phyloP scores from a whole-genome alignment of 371 early-diverging fungal genomes.

The Mucor piriformis region DNA sequence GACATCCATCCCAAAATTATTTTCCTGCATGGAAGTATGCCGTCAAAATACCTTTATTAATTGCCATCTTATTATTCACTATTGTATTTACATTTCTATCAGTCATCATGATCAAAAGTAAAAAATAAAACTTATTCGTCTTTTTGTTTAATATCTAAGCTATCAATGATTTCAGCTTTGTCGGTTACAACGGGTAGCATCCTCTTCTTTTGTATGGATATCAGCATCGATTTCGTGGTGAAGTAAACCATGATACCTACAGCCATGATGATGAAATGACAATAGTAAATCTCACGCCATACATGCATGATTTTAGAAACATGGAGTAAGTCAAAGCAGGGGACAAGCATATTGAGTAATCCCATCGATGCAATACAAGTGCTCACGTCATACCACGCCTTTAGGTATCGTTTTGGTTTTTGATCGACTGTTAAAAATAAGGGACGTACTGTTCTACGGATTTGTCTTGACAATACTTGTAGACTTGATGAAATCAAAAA shows the following conservation, averaged over 20 bases:
- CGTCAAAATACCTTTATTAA: constrained; percentile 81
- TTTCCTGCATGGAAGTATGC: constrained; percentile 89
- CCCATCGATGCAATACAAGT: constrained; percentile 70
- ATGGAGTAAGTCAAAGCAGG: constrained; percentile 73
- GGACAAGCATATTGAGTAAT: constrained; percentile 68
- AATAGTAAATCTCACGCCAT: constrained; percentile 60
- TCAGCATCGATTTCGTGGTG: constrained; percentile 8
- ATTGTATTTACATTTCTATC: constrained; percentile 80
- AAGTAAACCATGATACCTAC: constrained; percentile 28
- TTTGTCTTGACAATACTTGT: constrained; percentile 33
- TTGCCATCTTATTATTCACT: constrained; percentile 80
- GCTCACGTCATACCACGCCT: constrained; percentile 62
- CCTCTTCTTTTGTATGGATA: constrained; percentile 22
- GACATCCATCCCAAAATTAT: constrained; percentile 75
- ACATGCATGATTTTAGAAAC: constrained; percentile 55
- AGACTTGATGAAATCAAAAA: constrained; percentile 29
- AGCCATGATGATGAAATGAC: constrained; percentile 54
- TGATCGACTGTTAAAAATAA: constrained; percentile 39
- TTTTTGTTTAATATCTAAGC: not conserved
- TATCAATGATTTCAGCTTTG: not conserved
- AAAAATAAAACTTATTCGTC: constrained; percentile 25
- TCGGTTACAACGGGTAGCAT: not conserved
- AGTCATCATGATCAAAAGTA: constrained; percentile 83
- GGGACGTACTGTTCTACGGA: constrained; percentile 76
- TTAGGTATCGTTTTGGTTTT: constrained; percentile 9